These are phyloP conservation scores for Arachis monticola DNA, from an alignment of 331 rosid genomes.

Conservation along the genomic window DNA sequence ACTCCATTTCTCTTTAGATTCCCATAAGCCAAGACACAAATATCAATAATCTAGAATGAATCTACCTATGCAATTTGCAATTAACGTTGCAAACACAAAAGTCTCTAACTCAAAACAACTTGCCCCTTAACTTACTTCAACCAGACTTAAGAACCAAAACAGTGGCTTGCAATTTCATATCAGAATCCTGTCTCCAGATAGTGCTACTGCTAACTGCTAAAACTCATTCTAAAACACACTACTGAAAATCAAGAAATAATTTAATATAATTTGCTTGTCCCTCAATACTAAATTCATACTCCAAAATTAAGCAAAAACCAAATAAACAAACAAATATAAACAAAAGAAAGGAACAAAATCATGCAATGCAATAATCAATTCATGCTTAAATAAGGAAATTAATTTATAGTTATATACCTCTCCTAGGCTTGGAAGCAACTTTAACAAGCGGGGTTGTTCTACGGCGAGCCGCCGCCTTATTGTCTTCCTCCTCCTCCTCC, in stretches of 20 bases:
- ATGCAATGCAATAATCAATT: background rate
- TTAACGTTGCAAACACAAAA: background rate
- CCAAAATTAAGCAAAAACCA: background rate
- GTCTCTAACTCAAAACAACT: background rate
- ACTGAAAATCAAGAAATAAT: background rate
- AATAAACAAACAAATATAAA: background rate
- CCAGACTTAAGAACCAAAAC: background rate
- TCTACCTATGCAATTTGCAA: background rate
- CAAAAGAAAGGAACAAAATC: background rate
- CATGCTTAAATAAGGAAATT: too few species aligned
- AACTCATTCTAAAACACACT: background rate
- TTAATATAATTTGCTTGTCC: background rate
- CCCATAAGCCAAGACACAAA: background rate
- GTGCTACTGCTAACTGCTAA: background rate
- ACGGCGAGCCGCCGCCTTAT: conserved; percentile 32
- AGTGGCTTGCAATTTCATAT: background rate
- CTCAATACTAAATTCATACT: background rate
- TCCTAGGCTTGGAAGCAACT: conserved; percentile 71
- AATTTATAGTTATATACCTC: conserved; percentile 59
- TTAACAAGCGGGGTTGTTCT: conserved; percentile 62
- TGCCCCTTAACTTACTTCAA: background rate
- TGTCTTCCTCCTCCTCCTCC: conserved; percentile 58
- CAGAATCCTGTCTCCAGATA: background rate
- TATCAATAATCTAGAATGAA: background rate
- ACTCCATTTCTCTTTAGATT: conserved; percentile 1